Conservation (phyloP, 108 stramenopile species). For the Licmophora abbreviata region DNA sequence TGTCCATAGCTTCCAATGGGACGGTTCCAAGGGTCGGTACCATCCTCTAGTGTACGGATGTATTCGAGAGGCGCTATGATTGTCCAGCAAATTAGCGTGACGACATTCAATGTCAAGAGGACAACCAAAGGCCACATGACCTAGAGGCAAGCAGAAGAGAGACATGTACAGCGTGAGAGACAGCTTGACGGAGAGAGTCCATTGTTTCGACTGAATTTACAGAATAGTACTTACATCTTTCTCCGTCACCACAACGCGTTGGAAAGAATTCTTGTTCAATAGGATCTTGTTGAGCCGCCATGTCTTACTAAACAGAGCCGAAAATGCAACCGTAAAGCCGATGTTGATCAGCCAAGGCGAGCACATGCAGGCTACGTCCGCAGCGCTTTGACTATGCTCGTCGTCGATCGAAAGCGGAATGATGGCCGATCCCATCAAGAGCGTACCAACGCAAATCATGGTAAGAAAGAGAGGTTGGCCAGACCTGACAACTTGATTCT, state of each 20-base stretch:
- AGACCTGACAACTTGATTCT: background rate
- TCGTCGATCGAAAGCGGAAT: conserved; percentile 38
- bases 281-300: conserved; percentile 38
- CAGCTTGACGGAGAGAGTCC: too few species aligned
- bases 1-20: conserved; percentile 19
- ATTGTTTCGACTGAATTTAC: too few species aligned
- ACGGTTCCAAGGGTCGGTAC: conserved; percentile 24
- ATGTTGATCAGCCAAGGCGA: conserved; percentile 28
- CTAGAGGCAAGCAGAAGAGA: too few species aligned
- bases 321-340: conserved; percentile 40
- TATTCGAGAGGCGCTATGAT: conserved; percentile 10
- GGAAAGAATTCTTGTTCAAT: background rate
- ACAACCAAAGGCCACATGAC: conserved; percentile 4
- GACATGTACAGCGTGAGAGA: too few species aligned
- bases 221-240: conserved; percentile 50
- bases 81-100: conserved; percentile 1
- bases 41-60: conserved; percentile 7
- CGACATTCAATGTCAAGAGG: conserved; percentile 4
- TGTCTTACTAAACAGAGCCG: conserved; percentile 46
- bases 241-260: conserved; percentile 13
- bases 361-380: conserved; percentile 13
- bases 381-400: conserved; percentile 5
- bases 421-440: conserved; percentile 38
- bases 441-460: conserved; percentile 47
- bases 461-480: conserved; percentile 41